phyloP scores from a whole-genome alignment of 495 filamentous ascomycete genomes.

The Penicillium lividum region DNA sequence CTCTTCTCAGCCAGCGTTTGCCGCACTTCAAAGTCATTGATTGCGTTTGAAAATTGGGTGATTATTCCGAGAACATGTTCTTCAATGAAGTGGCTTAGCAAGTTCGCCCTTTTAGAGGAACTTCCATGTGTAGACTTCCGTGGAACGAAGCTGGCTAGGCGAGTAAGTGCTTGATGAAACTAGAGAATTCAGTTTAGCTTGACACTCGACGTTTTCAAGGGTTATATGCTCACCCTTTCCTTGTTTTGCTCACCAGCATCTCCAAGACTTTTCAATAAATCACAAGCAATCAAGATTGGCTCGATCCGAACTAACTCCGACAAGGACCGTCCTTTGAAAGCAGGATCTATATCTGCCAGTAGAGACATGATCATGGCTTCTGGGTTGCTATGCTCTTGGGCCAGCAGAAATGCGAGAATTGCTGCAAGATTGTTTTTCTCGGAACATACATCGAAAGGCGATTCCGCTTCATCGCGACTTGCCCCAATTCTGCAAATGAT shows the following conservation, averaged over 20 bases:
- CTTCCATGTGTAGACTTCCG: constrained; percentile 52
- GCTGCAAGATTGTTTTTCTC: constrained; percentile 71
- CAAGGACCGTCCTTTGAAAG: constrained; percentile 65
- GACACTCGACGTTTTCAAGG: neutral
- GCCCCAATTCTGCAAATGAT: constrained; percentile 79
- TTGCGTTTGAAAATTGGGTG: constrained; percentile 72
- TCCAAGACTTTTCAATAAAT: constrained; percentile 79
- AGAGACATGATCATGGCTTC: constrained; percentile 68
- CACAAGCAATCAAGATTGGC: constrained; percentile 70
- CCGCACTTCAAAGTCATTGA: constrained; percentile 67
- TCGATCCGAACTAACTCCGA: constrained; percentile 72
- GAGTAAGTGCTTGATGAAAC: constrained; percentile 63
- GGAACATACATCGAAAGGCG: constrained; percentile 57
- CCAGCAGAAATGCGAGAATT: constrained; percentile 76
- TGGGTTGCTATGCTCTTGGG: constrained; percentile 66
- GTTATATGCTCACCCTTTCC: constrained; percentile 45
- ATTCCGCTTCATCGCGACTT: constrained; percentile 62
- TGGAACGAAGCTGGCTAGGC: constrained; percentile 65
- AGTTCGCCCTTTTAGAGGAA: constrained; percentile 51
- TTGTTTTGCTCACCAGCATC: constrained; percentile 65
- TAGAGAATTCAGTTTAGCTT: constrained; percentile 7
- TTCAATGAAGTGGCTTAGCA: constrained; percentile 78
- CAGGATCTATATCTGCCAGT: constrained; percentile 63
- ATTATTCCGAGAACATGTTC: constrained; percentile 87
- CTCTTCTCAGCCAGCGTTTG: constrained; percentile 67